These are phyloP conservation scores for Neurospora crassa DNA, from an alignment of 2,329 filamentous ascomycete species.

Conservation along the genomic window DNA sequence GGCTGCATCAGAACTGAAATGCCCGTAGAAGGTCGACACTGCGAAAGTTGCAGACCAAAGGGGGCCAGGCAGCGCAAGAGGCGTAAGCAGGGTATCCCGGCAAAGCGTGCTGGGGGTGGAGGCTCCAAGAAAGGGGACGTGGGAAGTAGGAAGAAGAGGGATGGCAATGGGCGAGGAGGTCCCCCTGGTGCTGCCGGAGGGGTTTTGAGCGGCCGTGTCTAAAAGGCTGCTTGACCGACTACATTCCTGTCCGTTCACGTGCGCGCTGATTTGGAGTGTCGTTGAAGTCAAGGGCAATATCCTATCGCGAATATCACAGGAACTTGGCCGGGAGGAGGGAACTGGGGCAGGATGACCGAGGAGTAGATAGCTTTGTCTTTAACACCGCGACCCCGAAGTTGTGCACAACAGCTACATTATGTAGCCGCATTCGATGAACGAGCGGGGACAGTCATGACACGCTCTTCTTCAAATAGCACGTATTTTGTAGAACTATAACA, in stretches of 20 bases:
- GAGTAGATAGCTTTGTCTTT: too few relatives aligned
- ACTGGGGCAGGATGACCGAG: too few relatives aligned
- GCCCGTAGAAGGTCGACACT: too few relatives aligned
- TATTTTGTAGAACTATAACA: too few relatives aligned
- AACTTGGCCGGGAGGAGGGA: background rate
- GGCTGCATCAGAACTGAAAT: background rate
- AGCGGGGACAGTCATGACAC: too few relatives aligned
- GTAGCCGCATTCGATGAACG: too few relatives aligned
- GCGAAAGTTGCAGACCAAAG: background rate
- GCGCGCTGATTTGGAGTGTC: too few relatives aligned
- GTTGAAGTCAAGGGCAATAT: background rate
- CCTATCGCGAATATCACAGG: background rate
- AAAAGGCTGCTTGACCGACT: background rate
- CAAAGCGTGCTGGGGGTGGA: background rate
- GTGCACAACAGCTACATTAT: too few relatives aligned
- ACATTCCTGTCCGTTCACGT: background rate
- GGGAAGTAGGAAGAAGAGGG: background rate
- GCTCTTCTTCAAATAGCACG: too few relatives aligned
- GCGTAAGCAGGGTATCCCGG: background rate
- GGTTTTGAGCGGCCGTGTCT: background rate
- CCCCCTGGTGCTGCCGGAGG: background rate
- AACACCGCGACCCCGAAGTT: too few relatives aligned
- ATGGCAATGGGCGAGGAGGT: background rate
- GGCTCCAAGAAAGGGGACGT: background rate
- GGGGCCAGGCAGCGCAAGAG: background rate